Evolutionary conservation across 257 asterid genomes (phyloP).

Genomic region (Nicotiana otophora): DNA sequence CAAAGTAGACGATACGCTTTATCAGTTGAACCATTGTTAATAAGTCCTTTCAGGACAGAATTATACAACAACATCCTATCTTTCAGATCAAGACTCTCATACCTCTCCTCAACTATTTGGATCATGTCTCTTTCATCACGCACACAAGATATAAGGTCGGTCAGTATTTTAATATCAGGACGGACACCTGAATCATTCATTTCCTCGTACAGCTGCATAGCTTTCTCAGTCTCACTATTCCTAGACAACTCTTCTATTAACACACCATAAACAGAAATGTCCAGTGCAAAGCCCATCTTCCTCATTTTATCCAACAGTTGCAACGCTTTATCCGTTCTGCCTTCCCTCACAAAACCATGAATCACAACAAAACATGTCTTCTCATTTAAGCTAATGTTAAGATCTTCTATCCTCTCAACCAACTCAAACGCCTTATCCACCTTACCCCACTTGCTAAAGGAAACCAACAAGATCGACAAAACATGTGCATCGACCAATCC

Average conservation of each 20-base stretch:
- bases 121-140: conserved; percentile 45
- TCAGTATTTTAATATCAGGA: conserved; percentile 57
- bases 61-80: conserved; percentile 33
- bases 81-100: conserved; percentile 35
- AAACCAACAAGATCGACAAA: conserved; percentile 49
- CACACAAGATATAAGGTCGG: conserved; percentile 42
- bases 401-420: conserved; percentile 61
- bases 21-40: conserved; percentile 46
- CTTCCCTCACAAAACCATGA: conserved; percentile 70
- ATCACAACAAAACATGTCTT: conserved; percentile 59
- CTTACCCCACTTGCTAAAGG: conserved; percentile 61
- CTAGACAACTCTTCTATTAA: conserved; percentile 58
- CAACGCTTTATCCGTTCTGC: conserved; percentile 60
- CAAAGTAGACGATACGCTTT: conserved; percentile 58
- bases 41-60: conserved; percentile 50
- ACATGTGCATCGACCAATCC: conserved; percentile 80
- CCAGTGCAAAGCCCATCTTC: conserved; percentile 44
- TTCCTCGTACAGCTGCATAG: conserved; percentile 41
- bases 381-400: conserved; percentile 51
- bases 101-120: conserved; percentile 37
- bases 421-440: conserved; percentile 69
- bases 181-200: conserved; percentile 48
- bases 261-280: conserved; percentile 60
- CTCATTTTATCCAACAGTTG: conserved; percentile 58
- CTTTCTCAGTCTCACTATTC: conserved; percentile 47